phyloP scores from a whole-genome alignment of 2,329 filamentous ascomycete species.

The Ophiostoma novo-ulmi region DNA sequence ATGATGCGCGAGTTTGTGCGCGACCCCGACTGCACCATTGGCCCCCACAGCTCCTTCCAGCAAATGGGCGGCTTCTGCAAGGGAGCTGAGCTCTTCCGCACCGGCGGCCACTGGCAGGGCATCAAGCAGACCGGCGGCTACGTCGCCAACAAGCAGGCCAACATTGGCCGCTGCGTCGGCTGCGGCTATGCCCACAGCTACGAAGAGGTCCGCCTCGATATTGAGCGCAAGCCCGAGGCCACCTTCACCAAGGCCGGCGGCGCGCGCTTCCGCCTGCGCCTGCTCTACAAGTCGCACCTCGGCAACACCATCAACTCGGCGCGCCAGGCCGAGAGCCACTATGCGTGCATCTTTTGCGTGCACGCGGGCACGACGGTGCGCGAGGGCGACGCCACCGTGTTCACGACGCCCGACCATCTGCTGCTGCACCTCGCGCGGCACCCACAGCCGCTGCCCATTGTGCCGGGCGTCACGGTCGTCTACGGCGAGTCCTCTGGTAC shows the following conservation, averaged over 20 bases:
- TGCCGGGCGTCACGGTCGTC: constrained; percentile 37
- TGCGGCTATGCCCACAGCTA: constrained; percentile 33
- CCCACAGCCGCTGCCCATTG: constrained; percentile 38
- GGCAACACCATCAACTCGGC: constrained; percentile 29
- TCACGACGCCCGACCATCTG: constrained; percentile 36
- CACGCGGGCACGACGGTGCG: constrained; percentile 34
- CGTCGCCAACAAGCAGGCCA: constrained; percentile 29
- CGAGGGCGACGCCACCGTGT: constrained; percentile 42
- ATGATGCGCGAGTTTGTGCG: constrained; percentile 25
- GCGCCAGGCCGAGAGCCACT: constrained; percentile 34
- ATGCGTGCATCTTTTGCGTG: constrained; percentile 40
- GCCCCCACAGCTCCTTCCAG: constrained; percentile 36
- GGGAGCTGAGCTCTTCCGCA: constrained; percentile 37
- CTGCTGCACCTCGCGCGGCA: constrained; percentile 39
- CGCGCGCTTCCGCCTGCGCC: constrained; percentile 38
- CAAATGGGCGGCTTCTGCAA: constrained; percentile 38
- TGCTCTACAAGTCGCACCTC: constrained; percentile 43
- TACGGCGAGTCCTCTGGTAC: constrained; percentile 33
- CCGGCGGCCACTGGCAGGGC: constrained; percentile 36
- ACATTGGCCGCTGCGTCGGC: constrained; percentile 30
- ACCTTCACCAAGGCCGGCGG: constrained; percentile 34
- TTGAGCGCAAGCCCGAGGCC: constrained; percentile 32
- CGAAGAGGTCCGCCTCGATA: constrained; percentile 34
- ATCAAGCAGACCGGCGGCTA: constrained; percentile 34
- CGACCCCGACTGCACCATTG: constrained; percentile 34